Evolutionary conservation across 2,329 filamentous ascomycete genomes (phyloP), one percentile per base, ranked within the genome.

Genomic region (Trichoderma afroharzianum): DNA sequence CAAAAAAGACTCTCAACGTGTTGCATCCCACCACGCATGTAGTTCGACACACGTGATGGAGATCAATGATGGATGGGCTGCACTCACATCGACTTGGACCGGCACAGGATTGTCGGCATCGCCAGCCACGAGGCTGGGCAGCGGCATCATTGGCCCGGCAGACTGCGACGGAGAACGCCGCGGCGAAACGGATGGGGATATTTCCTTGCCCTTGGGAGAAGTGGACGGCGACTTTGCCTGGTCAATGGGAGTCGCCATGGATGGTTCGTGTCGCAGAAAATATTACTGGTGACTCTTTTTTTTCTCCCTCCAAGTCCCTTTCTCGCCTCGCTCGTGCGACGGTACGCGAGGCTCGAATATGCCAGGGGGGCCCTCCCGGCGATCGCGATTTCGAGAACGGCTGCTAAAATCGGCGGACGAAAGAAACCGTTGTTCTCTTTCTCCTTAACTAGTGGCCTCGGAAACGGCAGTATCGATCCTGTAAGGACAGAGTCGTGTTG

Each of bases 11-110:
- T n/a, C 43, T 36, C 32, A 14, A 53, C 47, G 5, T 18, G 43
- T 50, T 7, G 39, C 28, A 33, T 18, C 32, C 18, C 21, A 36
- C 26, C 15, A 28, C 47, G 24, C 47, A 57, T n/a, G 36, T 39
- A 32, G 9, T 24, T 36, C 6, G 3, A 39, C 24, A 24, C 15
- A 57, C n/a, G 15, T 59, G 43, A 53, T 18, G 21, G 28, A 21
- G 21, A 39, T 15, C 11, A 14, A 28, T 2, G 39, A 30, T 30
- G 6, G 61, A 14, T 43, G n/a, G 6, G 61, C n/a, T 43, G n/a
- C 11, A 59, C 74, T 72, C 68, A 75, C 76, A 59, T 78, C 76
- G 47, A 78, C 74, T 28, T 76, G 75, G 12, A 78, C 71, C 12
- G 76, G 76, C 24, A 72, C 73, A 33, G 76, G 73, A 43, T 73